These are phyloP conservation scores for Ceratobasidium sp. DNA, from an alignment of 1,284 basidiomycete species.

Conservation along the genomic window DNA sequence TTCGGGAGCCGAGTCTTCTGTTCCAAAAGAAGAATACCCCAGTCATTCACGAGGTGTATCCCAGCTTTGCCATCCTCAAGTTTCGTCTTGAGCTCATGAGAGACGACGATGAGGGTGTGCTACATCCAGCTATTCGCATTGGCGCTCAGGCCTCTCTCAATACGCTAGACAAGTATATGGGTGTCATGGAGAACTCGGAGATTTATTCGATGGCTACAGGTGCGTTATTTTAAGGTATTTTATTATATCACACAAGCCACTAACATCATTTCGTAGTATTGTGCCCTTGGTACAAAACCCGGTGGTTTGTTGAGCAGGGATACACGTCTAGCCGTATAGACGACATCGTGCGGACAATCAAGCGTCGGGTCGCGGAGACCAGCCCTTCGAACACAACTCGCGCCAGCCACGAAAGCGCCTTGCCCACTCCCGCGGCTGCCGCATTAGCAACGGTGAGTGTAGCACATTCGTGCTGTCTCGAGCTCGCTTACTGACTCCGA, in stretches of 20 bases:
- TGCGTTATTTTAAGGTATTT: no score
- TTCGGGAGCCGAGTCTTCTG: background rate
- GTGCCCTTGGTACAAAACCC: slow-evolving; percentile 19
- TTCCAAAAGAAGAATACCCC: background rate
- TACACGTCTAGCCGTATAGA: background rate
- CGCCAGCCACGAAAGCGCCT: background rate
- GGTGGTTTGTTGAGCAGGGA: background rate
- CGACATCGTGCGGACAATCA: background rate
- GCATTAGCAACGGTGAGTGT: no score
- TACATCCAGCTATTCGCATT: background rate
- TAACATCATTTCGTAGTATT: background rate
- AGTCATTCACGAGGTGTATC: slow-evolving; percentile 8
- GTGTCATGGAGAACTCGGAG: background rate
- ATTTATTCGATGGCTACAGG: no score
- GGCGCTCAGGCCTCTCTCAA: background rate
- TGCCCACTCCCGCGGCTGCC: background rate
- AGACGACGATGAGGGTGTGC: background rate
- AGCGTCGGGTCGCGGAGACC: background rate
- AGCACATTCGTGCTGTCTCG: no score
- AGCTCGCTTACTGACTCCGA: background rate
- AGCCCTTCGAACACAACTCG: background rate
- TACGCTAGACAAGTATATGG: slow-evolving; percentile 8
- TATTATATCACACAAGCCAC: no score
- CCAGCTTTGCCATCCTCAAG: background rate
- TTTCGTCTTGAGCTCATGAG: slow-evolving; percentile 1